phyloP scores from a whole-genome alignment of 2,329 filamentous ascomycete species.

The Aulographum hederae region DNA sequence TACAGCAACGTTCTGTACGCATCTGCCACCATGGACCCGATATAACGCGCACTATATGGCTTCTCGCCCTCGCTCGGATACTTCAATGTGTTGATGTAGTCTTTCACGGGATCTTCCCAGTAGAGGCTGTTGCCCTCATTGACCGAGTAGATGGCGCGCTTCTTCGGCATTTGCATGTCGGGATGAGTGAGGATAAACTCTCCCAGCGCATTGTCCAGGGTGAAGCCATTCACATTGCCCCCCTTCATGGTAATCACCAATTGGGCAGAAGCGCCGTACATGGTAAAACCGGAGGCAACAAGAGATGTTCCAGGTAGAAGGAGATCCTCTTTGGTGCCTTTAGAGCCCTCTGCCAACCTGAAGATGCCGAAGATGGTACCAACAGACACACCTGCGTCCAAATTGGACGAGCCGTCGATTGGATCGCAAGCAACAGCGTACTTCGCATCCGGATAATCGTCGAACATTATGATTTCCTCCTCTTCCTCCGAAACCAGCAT shows the following conservation, averaged over 20 bases:
- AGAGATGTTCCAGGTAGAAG: conserved; percentile 80
- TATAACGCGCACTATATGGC: conserved; percentile 89
- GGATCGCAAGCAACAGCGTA: conserved; percentile 96
- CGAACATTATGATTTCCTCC: conserved; percentile 78
- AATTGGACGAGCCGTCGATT: conserved; percentile 93
- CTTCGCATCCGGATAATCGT: conserved; percentile 51
- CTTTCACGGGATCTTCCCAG: conserved; percentile 76
- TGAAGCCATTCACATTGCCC: conserved; percentile 89
- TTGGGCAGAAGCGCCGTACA: conserved; percentile 96
- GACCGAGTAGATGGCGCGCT: conserved; percentile 82
- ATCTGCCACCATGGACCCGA: conserved; percentile 95
- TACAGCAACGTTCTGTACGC: conserved; percentile 92
- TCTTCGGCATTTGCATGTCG: conserved; percentile 70
- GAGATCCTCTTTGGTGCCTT: conserved; percentile 66
- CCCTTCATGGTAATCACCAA: conserved; percentile 94
- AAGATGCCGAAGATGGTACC: conserved; percentile 95
- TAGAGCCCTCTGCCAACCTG: conserved; percentile 63
- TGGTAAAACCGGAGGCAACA: conserved; percentile 93
- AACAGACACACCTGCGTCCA: conserved; percentile 93
- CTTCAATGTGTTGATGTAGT: conserved; percentile 84
- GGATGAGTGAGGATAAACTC: conserved; percentile 98
- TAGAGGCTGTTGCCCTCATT: conserved; percentile 97
- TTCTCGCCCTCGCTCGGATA: conserved; percentile 55
- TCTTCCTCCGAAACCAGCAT: conserved; percentile 96
- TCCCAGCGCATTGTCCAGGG: conserved; percentile 85